These are phyloP conservation scores for Stellera chamaejasme DNA, from an alignment of 345 rosid genomes.

Conservation along the genomic window DNA sequence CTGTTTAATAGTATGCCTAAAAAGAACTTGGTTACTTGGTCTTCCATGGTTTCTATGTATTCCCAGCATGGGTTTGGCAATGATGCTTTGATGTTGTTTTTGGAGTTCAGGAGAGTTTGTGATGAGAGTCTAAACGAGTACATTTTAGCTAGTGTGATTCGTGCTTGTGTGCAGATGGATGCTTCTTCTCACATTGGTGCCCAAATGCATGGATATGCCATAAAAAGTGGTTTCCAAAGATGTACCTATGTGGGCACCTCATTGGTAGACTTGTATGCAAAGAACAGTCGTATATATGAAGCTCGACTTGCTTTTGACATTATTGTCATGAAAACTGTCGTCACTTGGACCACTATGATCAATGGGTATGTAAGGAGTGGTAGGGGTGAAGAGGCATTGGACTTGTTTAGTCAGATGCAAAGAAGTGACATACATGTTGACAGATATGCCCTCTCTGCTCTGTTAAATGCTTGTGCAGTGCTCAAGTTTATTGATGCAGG, in stretches of 20 bases:
- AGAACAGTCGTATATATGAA: constrained; percentile 34
- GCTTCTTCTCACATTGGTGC: constrained; percentile 23
- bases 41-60: constrained; percentile 63
- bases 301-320: constrained; percentile 59
- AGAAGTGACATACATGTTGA: constrained; percentile 31
- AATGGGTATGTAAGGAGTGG: constrained; percentile 52
- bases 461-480: constrained; percentile 49
- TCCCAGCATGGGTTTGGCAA: constrained; percentile 29
- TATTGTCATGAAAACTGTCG: constrained; percentile 38
- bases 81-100: constrained; percentile 37
- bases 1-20: constrained; percentile 52
- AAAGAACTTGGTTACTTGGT: constrained; percentile 65
- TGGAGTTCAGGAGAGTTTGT: constrained; percentile 33
- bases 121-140: constrained; percentile 40
- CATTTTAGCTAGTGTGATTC: constrained; percentile 57
- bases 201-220: constrained; percentile 45
- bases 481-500: constrained; percentile 48
- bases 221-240: constrained; percentile 49
- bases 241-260: constrained; percentile 64
- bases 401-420: constrained; percentile 37
- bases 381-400: constrained; percentile 39
- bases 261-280: constrained; percentile 47
- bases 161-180: constrained; percentile 38
- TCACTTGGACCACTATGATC: constrained; percentile 67
- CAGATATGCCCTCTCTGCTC: constrained; percentile 50